Percentiles rank a stretch among this genome's conserved stretches.
Evolutionary conservation across 257 asterid species (phyloP).

Genomic region (Capsicum pubescens): DNA sequence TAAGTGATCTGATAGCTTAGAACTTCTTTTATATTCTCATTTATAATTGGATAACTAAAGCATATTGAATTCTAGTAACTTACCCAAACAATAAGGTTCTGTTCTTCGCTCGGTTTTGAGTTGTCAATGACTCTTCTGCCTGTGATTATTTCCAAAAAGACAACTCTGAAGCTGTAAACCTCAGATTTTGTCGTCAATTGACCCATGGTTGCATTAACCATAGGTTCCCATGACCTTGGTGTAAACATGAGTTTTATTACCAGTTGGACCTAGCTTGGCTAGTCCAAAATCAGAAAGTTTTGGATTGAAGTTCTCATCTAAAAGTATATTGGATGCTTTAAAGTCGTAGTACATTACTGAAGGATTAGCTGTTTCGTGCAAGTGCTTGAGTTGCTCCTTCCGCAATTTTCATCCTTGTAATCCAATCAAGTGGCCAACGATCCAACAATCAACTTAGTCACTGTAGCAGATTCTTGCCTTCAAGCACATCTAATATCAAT

Average conservation of each 20-base stretch:
- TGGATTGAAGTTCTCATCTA: constrained; percentile 57
- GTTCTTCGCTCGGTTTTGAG: constrained; percentile 66
- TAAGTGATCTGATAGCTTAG: neutral
- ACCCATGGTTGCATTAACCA: constrained; percentile 80
- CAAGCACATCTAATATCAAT: too few relatives aligned
- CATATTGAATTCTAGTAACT: constrained; percentile 22
- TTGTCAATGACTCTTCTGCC: constrained; percentile 81
- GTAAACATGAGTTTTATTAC: constrained; percentile 61
- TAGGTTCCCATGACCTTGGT: constrained; percentile 89
- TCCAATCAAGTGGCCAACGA: constrained; percentile 61
- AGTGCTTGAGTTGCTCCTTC: constrained; percentile 77
- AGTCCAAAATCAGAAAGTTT: constrained; percentile 86
- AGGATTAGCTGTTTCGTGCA: constrained; percentile 87
- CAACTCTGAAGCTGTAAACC: constrained; percentile 88
- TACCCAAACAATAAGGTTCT: constrained; percentile 81
- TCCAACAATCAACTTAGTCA: too few relatives aligned
- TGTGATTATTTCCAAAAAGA: constrained; percentile 77
- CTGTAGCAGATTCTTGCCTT: too few relatives aligned
- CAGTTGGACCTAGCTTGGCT: constrained; percentile 78
- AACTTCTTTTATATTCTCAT: neutral
- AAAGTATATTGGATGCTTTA: constrained; percentile 82
- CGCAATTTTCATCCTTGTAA: constrained; percentile 71
- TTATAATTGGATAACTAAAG: neutral
- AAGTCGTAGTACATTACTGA: constrained; percentile 85
- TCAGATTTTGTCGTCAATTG: constrained; percentile 77